Conservation (phyloP, 2,329 filamentous ascomycete genomes). For the Endoconidiophora polonica region DNA sequence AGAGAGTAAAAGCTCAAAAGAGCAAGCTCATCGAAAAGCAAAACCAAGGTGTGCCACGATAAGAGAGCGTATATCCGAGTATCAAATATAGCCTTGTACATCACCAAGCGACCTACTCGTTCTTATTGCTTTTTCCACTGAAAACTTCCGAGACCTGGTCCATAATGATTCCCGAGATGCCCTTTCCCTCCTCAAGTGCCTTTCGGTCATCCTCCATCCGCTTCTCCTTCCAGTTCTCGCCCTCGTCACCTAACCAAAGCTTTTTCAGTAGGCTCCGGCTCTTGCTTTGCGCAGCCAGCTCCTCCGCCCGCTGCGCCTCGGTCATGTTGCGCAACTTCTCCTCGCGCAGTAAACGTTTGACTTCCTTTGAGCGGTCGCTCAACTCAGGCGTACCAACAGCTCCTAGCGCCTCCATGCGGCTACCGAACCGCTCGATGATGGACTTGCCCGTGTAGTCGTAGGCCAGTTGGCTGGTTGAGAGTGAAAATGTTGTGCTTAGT, state of each 20-base stretch:
- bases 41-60: no score
- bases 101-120: neutral
- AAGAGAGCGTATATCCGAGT: no score
- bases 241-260: slow-evolving; percentile 43
- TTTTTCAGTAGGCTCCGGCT: slow-evolving; percentile 24
- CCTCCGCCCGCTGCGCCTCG: slow-evolving; percentile 20
- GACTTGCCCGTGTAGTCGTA: slow-evolving; percentile 40
- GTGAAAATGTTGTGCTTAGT: slow-evolving; percentile 33
- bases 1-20: neutral
- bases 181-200: slow-evolving; percentile 38
- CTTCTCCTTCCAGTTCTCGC: slow-evolving; percentile 36
- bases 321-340: slow-evolving; percentile 24
- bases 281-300: slow-evolving; percentile 19
- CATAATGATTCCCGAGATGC: slow-evolving; percentile 37
- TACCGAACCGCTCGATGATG: slow-evolving; percentile 30
- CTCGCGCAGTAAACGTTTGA: slow-evolving; percentile 29
- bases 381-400: slow-evolving; percentile 28
- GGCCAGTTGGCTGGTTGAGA: slow-evolving; percentile 37
- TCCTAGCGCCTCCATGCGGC: slow-evolving; percentile 25
- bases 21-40: no score
- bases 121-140: slow-evolving; percentile 17
- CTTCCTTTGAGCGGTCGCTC: slow-evolving; percentile 36
- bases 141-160: slow-evolving; percentile 41
- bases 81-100: neutral
- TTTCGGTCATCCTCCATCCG: slow-evolving; percentile 33